Evolutionary conservation across 2,329 filamentous ascomycete species (phyloP).

Genomic region (Cryphonectria carpinicola): DNA sequence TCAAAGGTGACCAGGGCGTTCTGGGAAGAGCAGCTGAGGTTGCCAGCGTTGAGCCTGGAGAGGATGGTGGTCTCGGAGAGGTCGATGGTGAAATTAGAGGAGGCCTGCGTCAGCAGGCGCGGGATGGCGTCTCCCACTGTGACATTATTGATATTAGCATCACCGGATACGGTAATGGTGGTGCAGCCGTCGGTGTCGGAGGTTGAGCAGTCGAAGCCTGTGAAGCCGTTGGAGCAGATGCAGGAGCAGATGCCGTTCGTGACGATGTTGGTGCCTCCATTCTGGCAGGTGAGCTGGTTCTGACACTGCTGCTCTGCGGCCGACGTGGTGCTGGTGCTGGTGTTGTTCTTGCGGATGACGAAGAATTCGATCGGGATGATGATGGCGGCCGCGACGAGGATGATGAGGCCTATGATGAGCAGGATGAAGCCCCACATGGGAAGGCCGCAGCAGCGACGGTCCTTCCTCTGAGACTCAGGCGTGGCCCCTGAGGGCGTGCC

Average conservation of each 20-base stretch:
- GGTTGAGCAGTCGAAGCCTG: slow-evolving; percentile 57
- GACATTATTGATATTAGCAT: slow-evolving; percentile 60
- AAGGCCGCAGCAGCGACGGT: slow-evolving; percentile 80
- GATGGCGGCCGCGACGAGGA: slow-evolving; percentile 79
- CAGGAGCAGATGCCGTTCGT: slow-evolving; percentile 75
- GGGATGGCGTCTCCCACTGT: slow-evolving; percentile 83
- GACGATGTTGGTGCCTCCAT: slow-evolving; percentile 79
- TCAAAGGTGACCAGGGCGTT: slow-evolving; percentile 89
- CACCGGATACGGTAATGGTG: slow-evolving; percentile 50
- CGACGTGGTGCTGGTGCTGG: slow-evolving; percentile 27
- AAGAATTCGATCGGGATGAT: slow-evolving; percentile 74
- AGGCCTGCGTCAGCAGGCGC: slow-evolving; percentile 67
- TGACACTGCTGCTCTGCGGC: slow-evolving; percentile 55
- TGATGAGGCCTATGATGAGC: slow-evolving; percentile 64
- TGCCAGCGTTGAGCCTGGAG: slow-evolving; percentile 73
- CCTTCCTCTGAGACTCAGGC: slow-evolving; percentile 39
- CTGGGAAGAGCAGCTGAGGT: slow-evolving; percentile 80
- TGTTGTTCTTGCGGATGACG: slow-evolving; percentile 57
- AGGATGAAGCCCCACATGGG: slow-evolving; percentile 78
- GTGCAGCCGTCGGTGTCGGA: slow-evolving; percentile 56
- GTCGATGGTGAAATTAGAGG: slow-evolving; percentile 74
- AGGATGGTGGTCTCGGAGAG: slow-evolving; percentile 72
- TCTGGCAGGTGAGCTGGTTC: slow-evolving; percentile 67
- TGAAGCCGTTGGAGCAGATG: slow-evolving; percentile 88
- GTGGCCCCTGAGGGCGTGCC: not conserved